Base-by-base conservation (phyloP, 331 rosid species). In the Telfairia occidentalis region DNA sequence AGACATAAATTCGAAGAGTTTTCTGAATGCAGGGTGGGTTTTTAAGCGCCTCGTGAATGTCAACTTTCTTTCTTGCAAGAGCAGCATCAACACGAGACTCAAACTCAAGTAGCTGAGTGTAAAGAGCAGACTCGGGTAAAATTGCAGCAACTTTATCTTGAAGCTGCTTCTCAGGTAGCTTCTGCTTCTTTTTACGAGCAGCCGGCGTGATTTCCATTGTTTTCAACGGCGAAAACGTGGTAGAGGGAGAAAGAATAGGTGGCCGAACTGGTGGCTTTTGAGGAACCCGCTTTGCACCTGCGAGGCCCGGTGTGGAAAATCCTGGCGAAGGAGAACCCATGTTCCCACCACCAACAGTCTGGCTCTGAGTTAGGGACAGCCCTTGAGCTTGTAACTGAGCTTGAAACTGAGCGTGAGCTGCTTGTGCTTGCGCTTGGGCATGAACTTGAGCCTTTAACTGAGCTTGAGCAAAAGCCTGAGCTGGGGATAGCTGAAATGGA, bases 381-480 rank as follows among this genome's bases (percentile, higher is more conserved):
- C 92, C 97, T 75, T 91, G 98, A 76, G 98, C 97, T 73, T 94
- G 98, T 55, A 94, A 85, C 74, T 94, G 98, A 70, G 99, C 99
- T 76, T 95, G 99, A 49, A 89, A 79, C 40, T 94, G 97, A 40
- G 96, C 96, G 13, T 90, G 97, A 49, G 87, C 95, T 1, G 87
- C 89, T 72, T 86, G 96, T 0, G 87, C 89, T 74, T 86, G 96
- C 3, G 91, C 94, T n/a, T 89, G 91, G 2, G 87, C 91, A 9
- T 79, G 85, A 2, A 71, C 86, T 29, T 78, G 82, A n/a, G 84
- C 88, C 73, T 95, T 89, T 5, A 91, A 83, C 80, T 92, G 97
- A 11, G 96, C 99, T 74, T 95, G 99, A 10, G 92, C 97, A 72
- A 95, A 82, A 71, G 96, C 99, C 84, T 95, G 99, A 0, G 97